These are phyloP conservation scores for Backusella tuberculispora DNA, from an alignment of 192 early-diverging fungal genomes.

Conservation along the genomic window DNA sequence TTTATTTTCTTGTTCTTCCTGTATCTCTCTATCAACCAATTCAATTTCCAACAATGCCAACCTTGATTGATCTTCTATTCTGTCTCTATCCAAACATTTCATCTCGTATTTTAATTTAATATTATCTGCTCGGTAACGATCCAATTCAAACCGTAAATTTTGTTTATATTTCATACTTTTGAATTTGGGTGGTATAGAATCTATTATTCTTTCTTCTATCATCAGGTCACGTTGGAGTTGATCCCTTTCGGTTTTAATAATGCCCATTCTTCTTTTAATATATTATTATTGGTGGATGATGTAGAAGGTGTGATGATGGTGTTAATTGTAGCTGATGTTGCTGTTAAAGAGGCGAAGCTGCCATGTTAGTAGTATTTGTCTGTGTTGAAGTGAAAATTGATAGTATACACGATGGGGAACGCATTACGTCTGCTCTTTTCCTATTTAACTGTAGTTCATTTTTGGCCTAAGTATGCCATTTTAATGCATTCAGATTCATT, in stretches of 20 bases:
- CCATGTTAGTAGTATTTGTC: no score
- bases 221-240: neutral
- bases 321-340: no score
- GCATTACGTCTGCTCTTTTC: neutral
- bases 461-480: slow-evolving; percentile 12
- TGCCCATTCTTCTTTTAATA: neutral
- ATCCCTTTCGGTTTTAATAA: slow-evolving; percentile 19
- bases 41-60: neutral
- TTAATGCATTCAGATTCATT: neutral
- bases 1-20: neutral
- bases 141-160: neutral
- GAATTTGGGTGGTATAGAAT: neutral
- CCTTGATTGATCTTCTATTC: neutral
- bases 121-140: neutral
- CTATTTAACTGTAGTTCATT: neutral
- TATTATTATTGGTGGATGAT: no score
- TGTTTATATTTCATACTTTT: neutral
- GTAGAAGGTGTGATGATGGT: neutral
- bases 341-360: neutral
- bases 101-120: neutral
- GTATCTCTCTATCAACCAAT: neutral
- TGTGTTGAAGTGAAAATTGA: neutral
- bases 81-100: neutral
- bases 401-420: neutral
- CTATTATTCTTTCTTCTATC: neutral